phyloP scores from a whole-genome alignment of 192 early-diverging fungal species.

The Thoreauomyces humboldtii region DNA sequence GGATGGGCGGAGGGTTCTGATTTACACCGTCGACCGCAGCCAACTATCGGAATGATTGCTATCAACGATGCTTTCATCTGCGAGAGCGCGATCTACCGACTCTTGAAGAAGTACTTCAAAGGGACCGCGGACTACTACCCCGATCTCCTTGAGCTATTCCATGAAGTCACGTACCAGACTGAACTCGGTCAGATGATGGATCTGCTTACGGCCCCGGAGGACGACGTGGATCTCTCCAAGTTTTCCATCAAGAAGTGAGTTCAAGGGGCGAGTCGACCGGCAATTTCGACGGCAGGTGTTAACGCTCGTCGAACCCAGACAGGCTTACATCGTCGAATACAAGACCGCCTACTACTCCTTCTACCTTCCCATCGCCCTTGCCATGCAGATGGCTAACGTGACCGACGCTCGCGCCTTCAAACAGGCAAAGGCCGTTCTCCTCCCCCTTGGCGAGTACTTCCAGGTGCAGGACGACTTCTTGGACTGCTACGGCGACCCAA shows the following conservation, averaged over 20 bases:
- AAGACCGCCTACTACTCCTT: slow-evolving; percentile 99
- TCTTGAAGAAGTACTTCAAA: slow-evolving; percentile 94
- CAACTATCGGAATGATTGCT: slow-evolving; percentile 81
- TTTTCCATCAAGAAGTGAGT: slow-evolving; percentile 88
- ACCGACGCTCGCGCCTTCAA: slow-evolving; percentile 75
- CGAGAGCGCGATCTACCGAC: slow-evolving; percentile 87
- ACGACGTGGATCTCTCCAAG: slow-evolving; percentile 83
- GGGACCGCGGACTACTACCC: slow-evolving; percentile 79
- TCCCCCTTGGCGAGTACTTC: slow-evolving; percentile 98
- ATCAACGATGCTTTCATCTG: slow-evolving; percentile 97
- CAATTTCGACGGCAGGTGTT: background rate
- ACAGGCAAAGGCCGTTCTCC: slow-evolving; percentile 79
- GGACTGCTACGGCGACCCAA: slow-evolving; percentile 89
- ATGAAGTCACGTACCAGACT: slow-evolving; percentile 95
- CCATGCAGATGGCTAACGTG: slow-evolving; percentile 87
- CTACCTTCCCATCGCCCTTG: slow-evolving; percentile 94
- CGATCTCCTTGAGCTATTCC: slow-evolving; percentile 90
- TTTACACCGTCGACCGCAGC: slow-evolving; percentile 25
- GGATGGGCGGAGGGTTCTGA: background rate
- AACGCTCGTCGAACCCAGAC: slow-evolving; percentile 29
- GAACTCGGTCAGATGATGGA: slow-evolving; percentile 97
- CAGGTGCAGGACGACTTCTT: slow-evolving; percentile 98
- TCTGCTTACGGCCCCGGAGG: slow-evolving; percentile 97
- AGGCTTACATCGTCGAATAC: slow-evolving; percentile 93
- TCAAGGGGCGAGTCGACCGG: background rate